These are phyloP conservation scores for Haplosporangium sp. DNA, from an alignment of 371 early-diverging fungal species.

Conservation along the genomic window DNA sequence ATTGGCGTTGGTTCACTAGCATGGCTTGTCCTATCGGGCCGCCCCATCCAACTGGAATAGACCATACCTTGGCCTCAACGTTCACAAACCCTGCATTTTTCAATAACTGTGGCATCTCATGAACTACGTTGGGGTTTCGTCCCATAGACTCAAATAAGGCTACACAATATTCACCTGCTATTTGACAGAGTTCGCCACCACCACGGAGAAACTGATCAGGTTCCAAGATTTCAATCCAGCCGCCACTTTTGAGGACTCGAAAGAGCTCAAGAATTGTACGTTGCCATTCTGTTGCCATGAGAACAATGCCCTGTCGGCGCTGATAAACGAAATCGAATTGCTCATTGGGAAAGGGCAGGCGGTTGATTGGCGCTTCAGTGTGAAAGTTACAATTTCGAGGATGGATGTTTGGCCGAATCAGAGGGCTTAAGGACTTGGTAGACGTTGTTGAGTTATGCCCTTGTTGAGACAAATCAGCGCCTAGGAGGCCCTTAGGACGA, in stretches of 20 bases:
- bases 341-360: slow-evolving; percentile 62
- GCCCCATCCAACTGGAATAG: slow-evolving; percentile 50
- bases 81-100: slow-evolving; percentile 40
- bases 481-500: slow-evolving; percentile 37
- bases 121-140: slow-evolving; percentile 42
- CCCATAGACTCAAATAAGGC: slow-evolving; percentile 44
- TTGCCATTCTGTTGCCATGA: slow-evolving; percentile 46
- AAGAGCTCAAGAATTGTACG: slow-evolving; percentile 33
- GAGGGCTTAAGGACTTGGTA: neutral
- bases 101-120: slow-evolving; percentile 33
- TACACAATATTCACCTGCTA: slow-evolving; percentile 42
- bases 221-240: slow-evolving; percentile 51
- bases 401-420: slow-evolving; percentile 20
- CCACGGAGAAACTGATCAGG: slow-evolving; percentile 39
- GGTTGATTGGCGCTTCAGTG: slow-evolving; percentile 44
- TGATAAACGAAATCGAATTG: slow-evolving; percentile 67
- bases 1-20: slow-evolving; percentile 36
- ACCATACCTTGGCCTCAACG: slow-evolving; percentile 30
- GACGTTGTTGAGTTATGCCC: neutral
- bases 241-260: slow-evolving; percentile 44
- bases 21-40: slow-evolving; percentile 44
- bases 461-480: slow-evolving; percentile 45
- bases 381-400: slow-evolving; percentile 41
- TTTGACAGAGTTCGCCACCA: slow-evolving; percentile 35
- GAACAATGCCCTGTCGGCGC: slow-evolving; percentile 50